phyloP scores from a whole-genome alignment of 768 basidiomycete genomes.

The Xerocomellus amylosporus region DNA sequence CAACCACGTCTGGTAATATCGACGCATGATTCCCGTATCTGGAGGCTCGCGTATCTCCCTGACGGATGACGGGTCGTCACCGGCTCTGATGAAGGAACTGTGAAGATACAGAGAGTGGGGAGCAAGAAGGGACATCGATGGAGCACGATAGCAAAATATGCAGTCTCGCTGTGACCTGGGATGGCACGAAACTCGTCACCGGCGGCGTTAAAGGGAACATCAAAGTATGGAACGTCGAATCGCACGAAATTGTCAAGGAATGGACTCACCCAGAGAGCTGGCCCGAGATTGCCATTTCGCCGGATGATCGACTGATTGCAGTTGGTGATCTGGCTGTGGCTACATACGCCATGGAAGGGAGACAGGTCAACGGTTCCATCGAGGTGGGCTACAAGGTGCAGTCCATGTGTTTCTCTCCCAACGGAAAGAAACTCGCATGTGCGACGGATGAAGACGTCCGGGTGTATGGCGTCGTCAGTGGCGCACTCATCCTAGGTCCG shows the following conservation, averaged over 20 bases:
- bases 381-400: no score
- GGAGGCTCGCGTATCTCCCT: background rate
- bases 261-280: background rate
- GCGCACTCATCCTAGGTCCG: no score
- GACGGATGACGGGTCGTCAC: background rate
- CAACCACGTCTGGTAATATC: background rate
- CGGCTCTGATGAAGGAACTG: background rate
- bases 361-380: no score
- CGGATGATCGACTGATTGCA: no score
- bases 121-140: background rate
- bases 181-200: background rate
- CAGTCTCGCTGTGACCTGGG: background rate
- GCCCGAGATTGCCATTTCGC: no score
- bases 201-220: background rate
- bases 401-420: no score
- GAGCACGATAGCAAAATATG: rapidly evolving
- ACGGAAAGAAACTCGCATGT: no score
- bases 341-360: no score
- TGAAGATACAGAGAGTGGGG: background rate
- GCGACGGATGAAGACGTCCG: no score
- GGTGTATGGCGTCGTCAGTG: no score
- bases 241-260: background rate
- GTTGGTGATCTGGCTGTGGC: no score
- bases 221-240: background rate
- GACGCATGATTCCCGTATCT: background rate